Conservation (phyloP, 805 yeast genomes). For the Monosporozyma aerobia region DNA sequence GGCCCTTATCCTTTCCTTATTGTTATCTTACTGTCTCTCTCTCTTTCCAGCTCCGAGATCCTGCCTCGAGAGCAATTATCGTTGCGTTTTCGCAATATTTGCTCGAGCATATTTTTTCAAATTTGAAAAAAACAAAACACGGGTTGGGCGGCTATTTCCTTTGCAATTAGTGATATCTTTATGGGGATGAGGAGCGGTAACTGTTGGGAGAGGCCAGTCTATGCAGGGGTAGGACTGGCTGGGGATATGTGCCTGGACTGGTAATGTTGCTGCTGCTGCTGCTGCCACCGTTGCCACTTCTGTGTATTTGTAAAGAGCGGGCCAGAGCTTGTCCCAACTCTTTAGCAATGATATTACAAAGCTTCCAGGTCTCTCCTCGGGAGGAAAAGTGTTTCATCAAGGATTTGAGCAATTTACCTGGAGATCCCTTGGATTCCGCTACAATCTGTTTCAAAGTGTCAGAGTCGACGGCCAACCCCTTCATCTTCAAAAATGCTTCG, state of each 20-base stretch:
- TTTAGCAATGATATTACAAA: constrained; percentile 29
- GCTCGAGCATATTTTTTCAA: neutral
- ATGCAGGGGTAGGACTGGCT: neutral
- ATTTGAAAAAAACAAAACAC: neutral
- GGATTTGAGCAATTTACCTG: constrained; percentile 32
- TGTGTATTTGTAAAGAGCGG: neutral
- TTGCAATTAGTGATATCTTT: neutral
- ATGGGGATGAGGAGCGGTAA: neutral
- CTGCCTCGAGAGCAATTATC: constrained; percentile 1
- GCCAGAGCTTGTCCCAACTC: constrained; percentile 17
- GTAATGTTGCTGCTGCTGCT: neutral
- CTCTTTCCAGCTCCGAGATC: neutral
- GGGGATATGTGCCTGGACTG: neutral
- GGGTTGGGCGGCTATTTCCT: neutral
- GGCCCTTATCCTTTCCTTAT: neutral
- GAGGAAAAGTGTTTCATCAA: constrained; percentile 35
- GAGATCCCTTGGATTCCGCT: constrained; percentile 31
- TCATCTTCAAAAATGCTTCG: constrained; percentile 37
- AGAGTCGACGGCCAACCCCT: constrained; percentile 39
- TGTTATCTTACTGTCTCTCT: too few species aligned
- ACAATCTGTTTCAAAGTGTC: constrained; percentile 34
- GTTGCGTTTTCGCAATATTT: neutral
- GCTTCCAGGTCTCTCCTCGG: constrained; percentile 34
- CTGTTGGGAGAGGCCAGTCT: neutral
- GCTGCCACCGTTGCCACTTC: neutral